Base-by-base conservation (phyloP, 2,329 filamentous ascomycete species). In the Penicillium sp. region DNA sequence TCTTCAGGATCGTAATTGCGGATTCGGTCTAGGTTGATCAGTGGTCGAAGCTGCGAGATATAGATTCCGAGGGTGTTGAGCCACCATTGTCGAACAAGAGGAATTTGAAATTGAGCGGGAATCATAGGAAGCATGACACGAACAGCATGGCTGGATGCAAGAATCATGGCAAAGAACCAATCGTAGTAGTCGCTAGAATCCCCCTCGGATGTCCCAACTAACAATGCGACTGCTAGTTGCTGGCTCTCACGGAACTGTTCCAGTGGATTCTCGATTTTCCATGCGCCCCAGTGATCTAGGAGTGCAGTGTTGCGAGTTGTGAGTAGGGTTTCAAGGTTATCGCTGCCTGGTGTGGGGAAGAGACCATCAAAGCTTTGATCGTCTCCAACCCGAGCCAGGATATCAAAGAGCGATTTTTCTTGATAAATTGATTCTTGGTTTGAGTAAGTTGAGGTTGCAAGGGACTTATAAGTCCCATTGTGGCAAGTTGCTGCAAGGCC, bases 241-340 rank as follows among this genome's bases (percentile, higher is more conserved):
- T 87, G 85, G 1, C 87, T 90, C 53, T 89, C 82, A 54, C 85
- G 82, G 68, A 97, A 95, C 66, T 92, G 88, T 60, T 83, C 80
- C n/a, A 81, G 80, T 1, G 90, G 87, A 56, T 92, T 81, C 8
- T 81, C 75, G 21, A 95, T 80, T 9, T 81, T 79, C 92, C 92
- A 97, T 3, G 89, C 87, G 62, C 95, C 94, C 91, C 92, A 97
- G 76, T 97, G 91, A 63, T 95, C 88, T 43, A 97, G 74, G 14
- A 96, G 78, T 0, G 86, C 80, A 13, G 82, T 79, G 66, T 93
- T 88, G 49, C 88, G 83, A 56, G 88, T 78, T 34, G 83, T 74
- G 57, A 97, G 87, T 7, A 97, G 77, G 2, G 76, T 75, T 4
- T 85, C 79, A 48, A 95, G 79, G 64, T 94, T 90, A 34, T 81